These are phyloP conservation scores for Chernovozyma sophiae-reginae DNA, from an alignment of 1,139 yeast species.

Conservation along the genomic window DNA sequence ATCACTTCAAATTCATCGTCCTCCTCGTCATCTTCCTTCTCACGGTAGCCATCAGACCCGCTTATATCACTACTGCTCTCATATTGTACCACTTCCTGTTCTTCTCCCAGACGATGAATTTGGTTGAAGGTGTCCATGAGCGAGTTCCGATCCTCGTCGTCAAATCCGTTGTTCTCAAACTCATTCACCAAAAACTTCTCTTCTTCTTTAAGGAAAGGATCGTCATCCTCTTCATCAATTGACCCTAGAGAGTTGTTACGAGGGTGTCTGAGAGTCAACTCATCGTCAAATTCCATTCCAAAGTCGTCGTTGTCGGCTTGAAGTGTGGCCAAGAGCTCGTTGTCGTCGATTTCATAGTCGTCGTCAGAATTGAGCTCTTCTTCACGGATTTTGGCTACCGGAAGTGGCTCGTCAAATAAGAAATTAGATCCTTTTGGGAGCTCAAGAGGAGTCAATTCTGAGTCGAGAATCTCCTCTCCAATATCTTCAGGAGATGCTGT, in stretches of 20 bases:
- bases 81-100: slow-evolving; percentile 25
- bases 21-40: slow-evolving; percentile 17
- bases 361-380: slow-evolving; percentile 60
- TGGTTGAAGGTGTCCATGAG: slow-evolving; percentile 24
- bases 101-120: slow-evolving; percentile 17
- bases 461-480: slow-evolving; percentile 50
- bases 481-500: slow-evolving; percentile 50
- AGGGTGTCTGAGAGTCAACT: slow-evolving; percentile 1
- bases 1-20: slow-evolving; percentile 13
- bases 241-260: slow-evolving; percentile 47
- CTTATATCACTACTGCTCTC: slow-evolving; percentile 21
- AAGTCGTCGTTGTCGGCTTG: slow-evolving; percentile 64
- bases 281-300: slow-evolving; percentile 19
- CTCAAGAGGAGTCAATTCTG: slow-evolving; percentile 16
- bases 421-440: slow-evolving; percentile 6
- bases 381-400: slow-evolving; percentile 50
- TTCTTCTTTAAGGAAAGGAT: slow-evolving; percentile 43
- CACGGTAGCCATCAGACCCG: slow-evolving; percentile 19
- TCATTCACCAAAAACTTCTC: slow-evolving; percentile 46
- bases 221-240: slow-evolving; percentile 53
- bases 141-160: slow-evolving; percentile 27
- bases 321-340: slow-evolving; percentile 62
- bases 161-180: slow-evolving; percentile 46
- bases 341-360: slow-evolving; percentile 68
- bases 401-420: slow-evolving; percentile 13